Conservation (phyloP, 2,329 filamentous ascomycete genomes). For the Aspergillus awamori region DNA sequence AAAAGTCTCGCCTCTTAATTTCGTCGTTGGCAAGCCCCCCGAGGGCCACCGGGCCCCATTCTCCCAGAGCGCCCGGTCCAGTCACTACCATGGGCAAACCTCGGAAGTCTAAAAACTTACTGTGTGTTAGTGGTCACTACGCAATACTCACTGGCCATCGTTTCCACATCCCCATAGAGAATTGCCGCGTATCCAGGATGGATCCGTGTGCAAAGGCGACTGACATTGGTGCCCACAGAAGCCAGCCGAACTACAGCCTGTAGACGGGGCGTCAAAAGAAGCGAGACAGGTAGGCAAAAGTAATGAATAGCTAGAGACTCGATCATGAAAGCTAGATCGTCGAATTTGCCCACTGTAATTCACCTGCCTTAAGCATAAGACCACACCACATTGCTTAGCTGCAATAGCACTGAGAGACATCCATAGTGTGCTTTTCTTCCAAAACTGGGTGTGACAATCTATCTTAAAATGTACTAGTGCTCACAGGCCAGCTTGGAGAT, state of each 20-base stretch:
- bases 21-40: background rate
- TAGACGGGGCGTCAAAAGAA: background rate
- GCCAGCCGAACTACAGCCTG: background rate
- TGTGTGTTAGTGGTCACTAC: background rate
- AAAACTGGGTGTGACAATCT: no score
- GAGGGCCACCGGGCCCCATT: background rate
- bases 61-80: slow-evolving; percentile 5
- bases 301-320: background rate
- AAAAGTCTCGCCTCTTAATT: background rate
- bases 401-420: background rate
- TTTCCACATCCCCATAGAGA: slow-evolving; percentile 4
- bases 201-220: background rate
- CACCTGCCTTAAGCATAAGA: no score
- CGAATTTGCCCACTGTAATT: background rate
- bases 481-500: background rate
- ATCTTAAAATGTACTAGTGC: no score
- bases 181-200: slow-evolving; percentile 3
- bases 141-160: background rate
- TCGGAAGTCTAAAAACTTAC: slow-evolving; percentile 1
- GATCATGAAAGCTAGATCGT: no score
- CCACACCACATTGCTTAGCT: background rate
- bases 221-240: background rate
- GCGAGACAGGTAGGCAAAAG: background rate
- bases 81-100: slow-evolving; percentile 1
- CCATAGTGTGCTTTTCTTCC: background rate